Percentiles rank a stretch among this genome's conserved stretches.
phyloP scores from a whole-genome alignment of 805 yeast species.

The Zygosaccharomyces siamensis region DNA sequence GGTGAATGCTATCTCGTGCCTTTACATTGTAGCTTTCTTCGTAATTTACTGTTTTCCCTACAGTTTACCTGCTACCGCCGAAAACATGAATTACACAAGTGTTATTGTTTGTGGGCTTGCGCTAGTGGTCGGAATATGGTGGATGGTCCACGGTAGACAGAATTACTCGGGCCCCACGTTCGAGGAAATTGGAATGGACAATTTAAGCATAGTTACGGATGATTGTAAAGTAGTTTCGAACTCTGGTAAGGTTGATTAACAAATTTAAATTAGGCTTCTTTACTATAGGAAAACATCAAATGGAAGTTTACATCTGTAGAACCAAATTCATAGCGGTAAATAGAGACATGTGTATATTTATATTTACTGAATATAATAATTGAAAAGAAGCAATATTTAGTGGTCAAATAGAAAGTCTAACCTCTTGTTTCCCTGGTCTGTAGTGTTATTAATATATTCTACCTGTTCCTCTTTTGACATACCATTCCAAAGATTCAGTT shows the following conservation, averaged over 20 bases:
- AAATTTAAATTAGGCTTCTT: too few relatives aligned
- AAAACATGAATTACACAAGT: conserved; percentile 7
- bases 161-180: neutral
- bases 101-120: conserved; percentile 8
- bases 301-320: too few relatives aligned
- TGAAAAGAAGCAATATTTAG: too few relatives aligned
- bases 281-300: too few relatives aligned
- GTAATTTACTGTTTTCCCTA: conserved; percentile 12
- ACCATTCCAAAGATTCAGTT: conserved; percentile 46
- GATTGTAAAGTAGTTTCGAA: neutral
- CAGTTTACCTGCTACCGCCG: conserved; percentile 3
- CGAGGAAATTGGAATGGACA: neutral
- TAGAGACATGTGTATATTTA: too few relatives aligned
- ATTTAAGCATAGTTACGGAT: neutral
- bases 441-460: conserved; percentile 43
- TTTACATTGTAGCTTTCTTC: conserved; percentile 7
- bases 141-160: conserved; percentile 8
- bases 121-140: conserved; percentile 9
- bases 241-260: neutral
- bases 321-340: too few relatives aligned
- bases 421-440: conserved; percentile 54
- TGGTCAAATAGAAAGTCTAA: conserved; percentile 47
- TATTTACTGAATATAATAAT: neutral
- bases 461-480: conserved; percentile 46
- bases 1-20: conserved; percentile 6